Base-by-base conservation (phyloP, 139 green algal species). In the Tetradesmus obliquus region DNA sequence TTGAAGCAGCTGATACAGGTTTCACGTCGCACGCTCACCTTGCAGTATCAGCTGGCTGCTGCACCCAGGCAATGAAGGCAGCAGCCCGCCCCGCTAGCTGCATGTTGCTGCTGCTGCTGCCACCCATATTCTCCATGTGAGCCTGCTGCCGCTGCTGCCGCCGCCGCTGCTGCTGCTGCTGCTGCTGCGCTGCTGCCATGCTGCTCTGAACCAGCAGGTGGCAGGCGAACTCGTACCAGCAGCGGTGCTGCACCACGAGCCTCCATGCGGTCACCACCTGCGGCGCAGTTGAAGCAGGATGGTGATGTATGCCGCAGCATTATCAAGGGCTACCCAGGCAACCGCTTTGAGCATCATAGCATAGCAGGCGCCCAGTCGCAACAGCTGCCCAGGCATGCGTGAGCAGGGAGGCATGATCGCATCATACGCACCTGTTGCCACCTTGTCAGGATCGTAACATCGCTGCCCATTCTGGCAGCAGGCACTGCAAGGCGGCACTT, bases 221-320 rank as follows among this genome's bases (percentile, higher is more conserved):
- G 32, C 32, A 76, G 9, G 88, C 88, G 79, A 87, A 91, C 32
- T 91, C 53, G 12, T 91, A 91, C 88, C 88, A 91, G 79, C 88
- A 87, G 58, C 79, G 88, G 45, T 91, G 88, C 88, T 91, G 88
- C 24, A 81, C 32, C 17, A 80, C 88, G 3, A 87, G 58, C 57
- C 57, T 3, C 88, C 88, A 91, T 17, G 58, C 88, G 19, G 79
- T 24, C 32, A 87, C 17, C 5, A 91, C 88, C 88, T 91, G 22
- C 32, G 51, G 24, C 32, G 32, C 20, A 57, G 58, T 51, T 32
- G 19, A 32, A 82, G 85, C 12, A 79, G 9, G 57, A 9, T 13
- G 1, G 1, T 66, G 57, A 66, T 66, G 9, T 66, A 66, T 13
- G 9, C 8, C 8, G 60, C 60, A 71, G 60, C 60, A 71, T 10